Percentiles rank a stretch among this genome's conserved stretches.
phyloP scores from a whole-genome alignment of 305 asterid species.

The Rubia balearica region DNA sequence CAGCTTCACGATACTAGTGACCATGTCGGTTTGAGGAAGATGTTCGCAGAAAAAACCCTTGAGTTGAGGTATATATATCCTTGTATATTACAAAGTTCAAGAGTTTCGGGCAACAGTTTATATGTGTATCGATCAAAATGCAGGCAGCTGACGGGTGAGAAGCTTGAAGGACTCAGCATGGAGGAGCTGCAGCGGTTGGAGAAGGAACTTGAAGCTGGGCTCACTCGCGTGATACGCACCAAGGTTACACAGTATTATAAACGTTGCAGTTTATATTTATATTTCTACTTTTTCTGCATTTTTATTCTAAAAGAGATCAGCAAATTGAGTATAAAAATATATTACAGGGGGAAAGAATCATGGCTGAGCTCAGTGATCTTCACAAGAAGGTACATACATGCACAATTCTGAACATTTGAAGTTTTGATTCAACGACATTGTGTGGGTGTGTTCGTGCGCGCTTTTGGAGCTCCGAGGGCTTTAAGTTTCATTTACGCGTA shows the following conservation, averaged over 20 bases:
- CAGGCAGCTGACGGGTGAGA: constrained; percentile 39
- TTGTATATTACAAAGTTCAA: not conserved
- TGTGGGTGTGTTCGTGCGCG: not conserved
- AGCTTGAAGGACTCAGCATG: constrained; percentile 30
- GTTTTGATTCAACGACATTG: not conserved
- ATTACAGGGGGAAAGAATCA: constrained; percentile 10
- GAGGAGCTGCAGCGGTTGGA: constrained; percentile 34
- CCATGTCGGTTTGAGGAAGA: constrained; percentile 22
- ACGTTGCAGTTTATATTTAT: not conserved
- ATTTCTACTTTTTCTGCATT: not conserved
- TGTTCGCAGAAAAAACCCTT: constrained; percentile 25
- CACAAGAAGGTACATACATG: constrained; percentile 6
- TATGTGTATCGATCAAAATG: not conserved
- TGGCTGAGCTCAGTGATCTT: constrained; percentile 27
- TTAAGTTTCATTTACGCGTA: not conserved
- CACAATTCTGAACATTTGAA: not conserved
- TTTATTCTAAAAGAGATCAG: not conserved
- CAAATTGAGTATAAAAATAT: not conserved
- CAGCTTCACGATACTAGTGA: constrained; percentile 23
- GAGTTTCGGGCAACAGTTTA: not conserved
- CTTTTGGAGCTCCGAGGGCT: not conserved
- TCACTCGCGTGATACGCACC: constrained; percentile 27
- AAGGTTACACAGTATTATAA: constrained; percentile 13
- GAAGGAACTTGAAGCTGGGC: constrained; percentile 28
- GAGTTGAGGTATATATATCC: constrained; percentile 25